Conservation (phyloP, 1,284 basidiomycete species). For the Ceratobasidium sp. region DNA sequence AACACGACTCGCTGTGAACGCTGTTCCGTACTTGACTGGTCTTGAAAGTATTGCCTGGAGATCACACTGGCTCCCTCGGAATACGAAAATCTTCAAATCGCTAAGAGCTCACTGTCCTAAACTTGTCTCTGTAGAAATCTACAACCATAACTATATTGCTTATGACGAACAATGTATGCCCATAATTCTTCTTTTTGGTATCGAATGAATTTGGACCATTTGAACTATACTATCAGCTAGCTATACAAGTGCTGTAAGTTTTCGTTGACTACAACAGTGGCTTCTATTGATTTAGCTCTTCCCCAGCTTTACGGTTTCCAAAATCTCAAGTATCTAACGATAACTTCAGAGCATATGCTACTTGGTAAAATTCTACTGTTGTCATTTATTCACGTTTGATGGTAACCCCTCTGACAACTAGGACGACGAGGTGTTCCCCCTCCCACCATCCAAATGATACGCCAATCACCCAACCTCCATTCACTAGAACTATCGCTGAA, state of each 20-base stretch:
- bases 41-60: conserved; percentile 24
- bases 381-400: background rate
- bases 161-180: conserved; percentile 8
- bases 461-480: background rate
- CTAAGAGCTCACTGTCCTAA: conserved; percentile 9
- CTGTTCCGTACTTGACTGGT: conserved; percentile 23
- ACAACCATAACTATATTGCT: background rate
- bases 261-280: background rate
- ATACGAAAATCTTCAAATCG: conserved; percentile 31
- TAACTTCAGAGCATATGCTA: conserved; percentile 17
- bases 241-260: conserved; percentile 21
- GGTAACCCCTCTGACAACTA: background rate
- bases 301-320: conserved; percentile 24
- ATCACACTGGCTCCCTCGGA: conserved; percentile 35
- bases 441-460: conserved; percentile 27
- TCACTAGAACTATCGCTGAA: conserved; percentile 12
- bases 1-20: conserved; percentile 1
- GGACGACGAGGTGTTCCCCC: conserved; percentile 2
- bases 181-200: too few species aligned
- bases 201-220: too few species aligned
- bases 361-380: background rate
- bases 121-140: conserved; percentile 26
- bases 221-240: background rate
- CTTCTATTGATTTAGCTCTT: background rate
- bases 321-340: background rate